Percentiles rank a stretch among this genome's conserved stretches.
These are phyloP conservation scores for Talaromyces sp. DNA, from an alignment of 2,329 filamentous ascomycete species.

Conservation along the genomic window DNA sequence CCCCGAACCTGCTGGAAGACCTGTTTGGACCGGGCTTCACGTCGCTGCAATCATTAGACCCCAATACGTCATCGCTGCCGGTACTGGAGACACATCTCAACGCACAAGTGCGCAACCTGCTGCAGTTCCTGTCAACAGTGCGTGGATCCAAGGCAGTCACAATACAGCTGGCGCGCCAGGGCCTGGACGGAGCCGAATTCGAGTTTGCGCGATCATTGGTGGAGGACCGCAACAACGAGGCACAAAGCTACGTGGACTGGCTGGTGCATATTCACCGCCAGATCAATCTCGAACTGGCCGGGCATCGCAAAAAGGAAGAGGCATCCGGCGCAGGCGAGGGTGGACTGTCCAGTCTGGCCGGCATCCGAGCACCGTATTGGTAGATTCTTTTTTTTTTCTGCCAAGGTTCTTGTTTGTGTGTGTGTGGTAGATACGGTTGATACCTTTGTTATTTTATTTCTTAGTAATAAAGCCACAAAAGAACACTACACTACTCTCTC, in stretches of 20 bases:
- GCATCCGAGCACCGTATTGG: conserved; percentile 43
- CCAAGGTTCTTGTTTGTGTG: background rate
- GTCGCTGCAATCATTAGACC: conserved; percentile 69
- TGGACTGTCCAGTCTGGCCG: conserved; percentile 40
- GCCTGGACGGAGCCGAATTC: conserved; percentile 89
- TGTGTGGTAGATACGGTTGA: background rate
- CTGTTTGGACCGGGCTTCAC: conserved; percentile 75
- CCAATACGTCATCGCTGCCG: conserved; percentile 73
- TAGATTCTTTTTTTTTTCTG: conserved; percentile 14
- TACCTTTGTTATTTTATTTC: background rate
- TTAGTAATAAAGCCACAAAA: background rate
- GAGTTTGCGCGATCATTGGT: conserved; percentile 89
- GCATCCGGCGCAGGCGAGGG: conserved; percentile 30
- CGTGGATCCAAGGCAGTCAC: conserved; percentile 83
- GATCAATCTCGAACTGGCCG: conserved; percentile 75
- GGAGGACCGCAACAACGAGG: conserved; percentile 95
- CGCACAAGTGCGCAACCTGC: conserved; percentile 86
- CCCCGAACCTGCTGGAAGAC: conserved; percentile 83
- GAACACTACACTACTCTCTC: background rate
- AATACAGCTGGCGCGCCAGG: conserved; percentile 85
- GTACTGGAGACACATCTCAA: conserved; percentile 88
- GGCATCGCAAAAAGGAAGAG: conserved; percentile 45
- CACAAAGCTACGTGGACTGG: conserved; percentile 98
- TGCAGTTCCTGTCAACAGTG: conserved; percentile 76
- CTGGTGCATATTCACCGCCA: conserved; percentile 89